Base-by-base conservation (phyloP, 495 filamentous ascomycete species). In the Hypoxylon intermedium region DNA sequence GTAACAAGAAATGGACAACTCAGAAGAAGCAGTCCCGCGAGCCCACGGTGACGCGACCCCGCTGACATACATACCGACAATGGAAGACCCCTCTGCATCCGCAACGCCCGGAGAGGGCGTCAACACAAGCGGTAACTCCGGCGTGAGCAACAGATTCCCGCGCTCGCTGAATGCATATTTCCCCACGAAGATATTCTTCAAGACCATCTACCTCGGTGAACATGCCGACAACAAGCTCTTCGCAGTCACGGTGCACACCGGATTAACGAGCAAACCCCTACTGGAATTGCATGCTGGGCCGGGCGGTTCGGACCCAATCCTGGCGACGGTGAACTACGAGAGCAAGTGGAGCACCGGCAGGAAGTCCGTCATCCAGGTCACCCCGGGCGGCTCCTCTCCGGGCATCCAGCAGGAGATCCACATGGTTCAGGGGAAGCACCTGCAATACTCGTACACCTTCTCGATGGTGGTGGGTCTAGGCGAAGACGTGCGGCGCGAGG, bases 161-260 rank as follows among this genome's bases (percentile, higher is more conserved):
- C 57, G 49, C 26, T 28, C 50, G 0, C 19, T 72, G 16, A 72
- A 69, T 47, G 69, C 43, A 9, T 72, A 72, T 47, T 40, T 54
- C 7, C 16, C 20, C 2, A 54, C 47, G 34, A 47, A 28, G 16
- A 41, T 30, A 6, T 28, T 51, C 7, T 63, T 58, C 0, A 57
- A 28, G 20, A 45, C 33, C 28, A 56, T 66, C 26, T 20, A 66
- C 21, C 46, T 72, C 0, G 69, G 67, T 3, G 57, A 63, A 16
- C 65, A 60, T 19, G 57, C 52, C 40, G 54, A 66, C n/a, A 31
- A 54, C 3, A 60, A 48, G n/a, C 58, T 61, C 16, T 65, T 61
- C 44, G 60, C 60, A 1, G 53, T 58, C 19, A 34, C 38, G 1
- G 54, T 55, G 50, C 56, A 65, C 21, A 49, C 26, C 12, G 63